Evolutionary conservation across 2,329 filamentous ascomycete species (phyloP), one percentile per base, ranked within the genome.

Genomic region (Fusarium luffae): DNA sequence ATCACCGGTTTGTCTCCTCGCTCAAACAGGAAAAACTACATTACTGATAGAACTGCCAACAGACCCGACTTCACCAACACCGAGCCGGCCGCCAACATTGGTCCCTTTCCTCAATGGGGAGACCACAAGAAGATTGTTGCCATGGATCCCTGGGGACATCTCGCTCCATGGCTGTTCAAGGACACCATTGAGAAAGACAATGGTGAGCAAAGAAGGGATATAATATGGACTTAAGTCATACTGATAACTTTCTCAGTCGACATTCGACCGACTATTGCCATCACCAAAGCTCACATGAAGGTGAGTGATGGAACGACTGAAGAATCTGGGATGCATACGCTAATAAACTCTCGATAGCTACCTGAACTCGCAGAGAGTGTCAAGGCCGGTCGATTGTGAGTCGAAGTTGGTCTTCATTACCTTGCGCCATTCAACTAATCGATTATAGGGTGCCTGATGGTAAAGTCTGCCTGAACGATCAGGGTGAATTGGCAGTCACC

Each of bases 281-380:
- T 98, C 54, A 98, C 94, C 1, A 93, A 92, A 75, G 94, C 94
- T 28, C 94, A 97, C 77, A 98, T 98, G 94, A 96, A 93, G 79
- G 85, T 84, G 69, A 30, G 72, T 32, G 48, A 18, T 21, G n/a
- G n/a, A 41, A 28, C 18, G 9, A 9, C 11, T 37, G 21, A 10
- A 12, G 11, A 10, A 16, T 13, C 8, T 19, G 10, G 12, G 37
- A 8, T 19, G 37, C 56, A 28, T 19, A 57, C 51, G 34, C 63
- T 71, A 25, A 68, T 52, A 21, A 9, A 63, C 30, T 13, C 11
- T 42, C 32, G 32, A 49, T 64, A 89, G 83, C 84, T 98, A n/a
- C 93, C 96, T 2, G 96, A 99, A 79, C 88, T 99, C 43, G 93
- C 95, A 73, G 91, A 97, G 30, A 96, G 93, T 71, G 94, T 99